A percentile compares a stretch with the other conserved stretches of the same genome.
phyloP scores from a whole-genome alignment of 2,329 filamentous ascomycete genomes.

The Colletotrichum sp. region DNA sequence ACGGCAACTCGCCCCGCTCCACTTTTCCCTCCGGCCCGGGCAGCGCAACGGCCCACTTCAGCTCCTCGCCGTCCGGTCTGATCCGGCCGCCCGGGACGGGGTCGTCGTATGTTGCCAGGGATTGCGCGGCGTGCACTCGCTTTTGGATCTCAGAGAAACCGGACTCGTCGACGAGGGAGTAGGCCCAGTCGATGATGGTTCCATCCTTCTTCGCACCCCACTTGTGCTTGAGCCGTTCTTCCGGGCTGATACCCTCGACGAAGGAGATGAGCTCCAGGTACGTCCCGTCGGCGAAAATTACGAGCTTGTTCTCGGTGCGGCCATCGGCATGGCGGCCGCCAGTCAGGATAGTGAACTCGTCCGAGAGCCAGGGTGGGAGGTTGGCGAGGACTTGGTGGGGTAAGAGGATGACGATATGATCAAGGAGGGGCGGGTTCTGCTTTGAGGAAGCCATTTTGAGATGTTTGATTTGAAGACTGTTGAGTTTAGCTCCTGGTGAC shows the following conservation, averaged over 20 bases:
- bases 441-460: constrained; percentile 1
- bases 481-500: background rate
- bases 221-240: constrained; percentile 55
- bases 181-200: constrained; percentile 64
- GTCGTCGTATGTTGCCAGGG: constrained; percentile 49
- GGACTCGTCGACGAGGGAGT: constrained; percentile 45
- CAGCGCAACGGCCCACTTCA: constrained; percentile 65
- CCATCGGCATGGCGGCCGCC: constrained; percentile 68
- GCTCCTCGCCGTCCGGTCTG: constrained; percentile 57
- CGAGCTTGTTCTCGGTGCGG: constrained; percentile 65
- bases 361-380: constrained; percentile 55
- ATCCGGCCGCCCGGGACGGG: constrained; percentile 58
- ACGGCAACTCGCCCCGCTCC: constrained; percentile 60
- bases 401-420: constrained; percentile 70
- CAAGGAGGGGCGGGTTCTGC: constrained; percentile 44
- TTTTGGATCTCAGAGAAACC: constrained; percentile 43
- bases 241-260: constrained; percentile 31
- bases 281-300: constrained; percentile 66
- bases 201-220: constrained; percentile 61
- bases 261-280: constrained; percentile 74
- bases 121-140: constrained; percentile 32
- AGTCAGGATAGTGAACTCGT: constrained; percentile 61
- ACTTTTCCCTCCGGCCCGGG: constrained; percentile 26
- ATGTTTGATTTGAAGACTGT: too few species aligned
- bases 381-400: constrained; percentile 51